Evolutionary conservation across 345 rosid species (phyloP).

Genomic region (Capsella bursapastoris): DNA sequence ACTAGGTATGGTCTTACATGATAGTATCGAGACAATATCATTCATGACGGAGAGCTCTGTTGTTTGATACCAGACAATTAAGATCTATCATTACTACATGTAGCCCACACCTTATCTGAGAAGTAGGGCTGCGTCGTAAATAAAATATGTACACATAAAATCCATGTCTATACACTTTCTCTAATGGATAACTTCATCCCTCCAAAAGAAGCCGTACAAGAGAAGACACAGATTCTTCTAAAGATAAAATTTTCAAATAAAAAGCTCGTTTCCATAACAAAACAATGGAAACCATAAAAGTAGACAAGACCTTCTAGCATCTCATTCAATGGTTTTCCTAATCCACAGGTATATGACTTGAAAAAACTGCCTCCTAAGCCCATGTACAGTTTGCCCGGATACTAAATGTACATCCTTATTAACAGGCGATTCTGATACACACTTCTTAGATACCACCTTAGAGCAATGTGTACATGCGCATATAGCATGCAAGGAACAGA

Average conservation of each 20-base stretch:
- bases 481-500: constrained; percentile 19
- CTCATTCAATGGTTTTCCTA: constrained; percentile 15
- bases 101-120: constrained; percentile 31
- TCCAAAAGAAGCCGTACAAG: constrained; percentile 23
- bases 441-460: constrained; percentile 16
- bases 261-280: constrained; percentile 26
- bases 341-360: constrained; percentile 25
- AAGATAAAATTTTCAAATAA: constrained; percentile 27
- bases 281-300: constrained; percentile 20
- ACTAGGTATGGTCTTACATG: constrained; percentile 36
- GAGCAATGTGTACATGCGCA: constrained; percentile 9
- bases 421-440: constrained; percentile 27
- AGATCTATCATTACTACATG: constrained; percentile 28
- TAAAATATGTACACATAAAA: constrained; percentile 31
- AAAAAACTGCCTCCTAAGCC: constrained; percentile 26
- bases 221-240: constrained; percentile 18
- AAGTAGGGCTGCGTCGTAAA: constrained; percentile 27
- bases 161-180: constrained; percentile 32
- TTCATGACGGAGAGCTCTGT: constrained; percentile 23
- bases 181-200: constrained; percentile 11
- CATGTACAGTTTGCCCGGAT: constrained; percentile 20
- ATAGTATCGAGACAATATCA: constrained; percentile 17
- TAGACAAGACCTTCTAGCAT: constrained; percentile 28
- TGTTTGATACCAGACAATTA: constrained; percentile 35
- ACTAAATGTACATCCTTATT: constrained; percentile 27